Evolutionary conservation across 805 yeast species (phyloP), one percentile per base, ranked within the genome.

Genomic region (Yarrowia porcina): DNA sequence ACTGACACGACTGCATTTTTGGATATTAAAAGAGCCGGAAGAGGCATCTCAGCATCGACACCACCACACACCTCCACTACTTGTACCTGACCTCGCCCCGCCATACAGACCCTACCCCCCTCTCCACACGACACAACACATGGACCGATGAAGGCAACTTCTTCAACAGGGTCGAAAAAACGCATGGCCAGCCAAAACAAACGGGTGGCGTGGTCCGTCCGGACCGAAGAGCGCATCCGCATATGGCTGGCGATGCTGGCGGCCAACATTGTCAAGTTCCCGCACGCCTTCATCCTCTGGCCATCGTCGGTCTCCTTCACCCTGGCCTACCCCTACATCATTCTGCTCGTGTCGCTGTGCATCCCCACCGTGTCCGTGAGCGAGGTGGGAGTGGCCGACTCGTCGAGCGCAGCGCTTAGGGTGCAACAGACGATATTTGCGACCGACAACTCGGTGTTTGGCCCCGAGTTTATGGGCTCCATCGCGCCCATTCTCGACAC

Each of bases 291-390:
- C 67, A 83, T 83, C 27, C 73, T 83, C 10, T 74, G 80, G 75
- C 85, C 87, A 0, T 74, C 80, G 3, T 69, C 83, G 2, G 63
- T 81, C 2, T 76, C 79, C 9, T 79, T 83, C 64, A 70, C 80
- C 4, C 64, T 83, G 21, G 75, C 84, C 10, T 83, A 82, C 66
- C 84, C 85, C 12, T 77, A 78, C 66, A 66, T 78, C 12, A 60
- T 76, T 3, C 71, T 70, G 45, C 69, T 52, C 68, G 73, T n/a
- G 67, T 73, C 12, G 68, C 38, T 49, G 50, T 49, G 68, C 59
- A 27, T 44, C 61, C 59, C 61, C 52, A 54, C 63, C 42, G 33
- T 44, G 39, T 56, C 67, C 56, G 64, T 35, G 54, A 66, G 32
- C 64, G 63, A 13, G 66, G 65, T 21, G 35, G 61, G 38, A 47